Conservation (phyloP, 768 basidiomycete species). For the Suillus paluster region DNA sequence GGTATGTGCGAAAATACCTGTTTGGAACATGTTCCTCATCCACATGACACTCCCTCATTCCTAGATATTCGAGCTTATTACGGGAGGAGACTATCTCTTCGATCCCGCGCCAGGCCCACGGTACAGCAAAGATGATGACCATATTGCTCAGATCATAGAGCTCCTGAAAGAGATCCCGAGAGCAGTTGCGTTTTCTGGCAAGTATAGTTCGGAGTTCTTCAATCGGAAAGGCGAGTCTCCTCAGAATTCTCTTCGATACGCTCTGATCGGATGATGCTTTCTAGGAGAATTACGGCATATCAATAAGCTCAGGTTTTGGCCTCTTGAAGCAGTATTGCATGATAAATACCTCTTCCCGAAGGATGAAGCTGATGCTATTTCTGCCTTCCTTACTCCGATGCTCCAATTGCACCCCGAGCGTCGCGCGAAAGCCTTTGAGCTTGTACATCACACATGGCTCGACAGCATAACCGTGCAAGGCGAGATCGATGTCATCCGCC, state of each 20-base stretch:
- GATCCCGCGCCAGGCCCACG: conserved; percentile 94
- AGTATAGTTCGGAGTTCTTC: conserved; percentile 94
- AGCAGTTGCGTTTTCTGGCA: conserved; percentile 83
- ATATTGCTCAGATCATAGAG: conserved; percentile 98
- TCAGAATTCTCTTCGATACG: not conserved
- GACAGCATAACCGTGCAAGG: conserved; percentile 86
- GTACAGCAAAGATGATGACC: conserved; percentile 96
- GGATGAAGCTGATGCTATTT: conserved; percentile 79
- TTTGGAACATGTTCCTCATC: conserved; percentile 3
- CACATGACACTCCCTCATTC: not conserved
- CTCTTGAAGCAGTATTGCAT: conserved; percentile 76
- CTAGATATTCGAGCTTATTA: conserved; percentile 93
- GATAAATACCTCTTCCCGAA: conserved; percentile 96
- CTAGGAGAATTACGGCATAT: conserved; percentile 90
- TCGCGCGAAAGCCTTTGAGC: conserved; percentile 85
- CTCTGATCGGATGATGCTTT: not conserved
- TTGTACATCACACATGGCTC: conserved; percentile 87
- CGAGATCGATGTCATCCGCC: conserved; percentile 80
- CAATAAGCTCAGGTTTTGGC: conserved; percentile 92
- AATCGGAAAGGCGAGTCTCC: conserved; percentile 80
- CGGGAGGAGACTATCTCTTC: conserved; percentile 97
- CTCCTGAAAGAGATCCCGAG: conserved; percentile 90
- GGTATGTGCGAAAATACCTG: conserved; percentile 42
- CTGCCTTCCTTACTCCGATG: conserved; percentile 88
- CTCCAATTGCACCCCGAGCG: conserved; percentile 86